Base-by-base conservation (phyloP, 331 rosid species). In the Stylosanthes scabra region DNA sequence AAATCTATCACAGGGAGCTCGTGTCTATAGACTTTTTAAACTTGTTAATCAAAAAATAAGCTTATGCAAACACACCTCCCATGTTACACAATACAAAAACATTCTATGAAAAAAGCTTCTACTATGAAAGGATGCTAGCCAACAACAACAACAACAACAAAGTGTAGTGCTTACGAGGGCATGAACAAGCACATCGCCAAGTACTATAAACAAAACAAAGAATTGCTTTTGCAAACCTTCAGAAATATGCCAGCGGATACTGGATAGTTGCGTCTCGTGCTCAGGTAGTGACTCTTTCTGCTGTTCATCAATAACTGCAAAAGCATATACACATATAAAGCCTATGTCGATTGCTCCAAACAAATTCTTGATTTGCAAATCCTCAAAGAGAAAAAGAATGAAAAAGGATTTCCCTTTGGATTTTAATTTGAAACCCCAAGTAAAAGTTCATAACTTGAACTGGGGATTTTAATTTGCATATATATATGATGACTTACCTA, bases 211-310 rank as follows among this genome's bases (percentile, higher is more conserved):
- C 41, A 5, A 59, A 42, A 7, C 12, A 57, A 44, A 75, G 15
- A 42, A 78, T 7, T 63, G 46, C 68, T 13, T 74, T 47, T 9
- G 65, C 87, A 64, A 64, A 93, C 98, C 98, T 89, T 93, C 92
- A 50, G 97, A 86, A 50, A 90, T 85, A 86, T 90, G 97, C 98
- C 97, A 86, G 47, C 97, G 91, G 78, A 93, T 78, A 74, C 92
- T 90, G 11, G 98, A 87, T 72, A 93, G 88, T 46, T 90, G 97
- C 37, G 88, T 76, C 72, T 93, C 96, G 47, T 93, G 97, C 87
- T 87, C 90, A 2, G 97, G 97, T 77, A 90, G 75, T 0, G 93
- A 84, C 51, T 93, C 98, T 77, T 90, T 90, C 85, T 78, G 82
- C 83, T 86, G 83, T 75, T 84, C 97, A 82, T 90, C 97, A 25